These are phyloP conservation scores for Lachnum nothofagi DNA, from an alignment of 2,329 filamentous ascomycete species.

Conservation along the genomic window DNA sequence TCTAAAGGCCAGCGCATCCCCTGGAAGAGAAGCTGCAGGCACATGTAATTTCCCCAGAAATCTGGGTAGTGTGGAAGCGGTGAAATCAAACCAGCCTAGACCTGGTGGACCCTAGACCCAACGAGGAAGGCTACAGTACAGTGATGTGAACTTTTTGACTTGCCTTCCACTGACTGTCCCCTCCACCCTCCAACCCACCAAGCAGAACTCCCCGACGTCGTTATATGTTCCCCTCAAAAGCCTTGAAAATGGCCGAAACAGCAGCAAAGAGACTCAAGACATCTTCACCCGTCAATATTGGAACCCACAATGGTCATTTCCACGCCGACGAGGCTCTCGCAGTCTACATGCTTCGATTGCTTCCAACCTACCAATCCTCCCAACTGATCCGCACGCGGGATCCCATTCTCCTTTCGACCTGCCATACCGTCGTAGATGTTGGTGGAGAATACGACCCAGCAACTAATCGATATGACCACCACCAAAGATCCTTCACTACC, in stretches of 20 bases:
- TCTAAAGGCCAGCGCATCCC: constrained; percentile 6
- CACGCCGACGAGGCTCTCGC: constrained; percentile 97
- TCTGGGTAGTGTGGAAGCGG: too few species aligned
- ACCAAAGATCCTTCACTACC: constrained; percentile 84
- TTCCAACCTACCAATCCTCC: constrained; percentile 72
- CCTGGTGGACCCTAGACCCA: too few species aligned
- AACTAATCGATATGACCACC: constrained; percentile 84
- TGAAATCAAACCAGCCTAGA: neutral
- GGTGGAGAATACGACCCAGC: constrained; percentile 83
- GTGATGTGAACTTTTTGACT: neutral
- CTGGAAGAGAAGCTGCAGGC: too few species aligned
- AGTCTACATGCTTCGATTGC: constrained; percentile 87
- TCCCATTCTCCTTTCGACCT: constrained; percentile 67
- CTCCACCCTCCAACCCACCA: constrained; percentile 3
- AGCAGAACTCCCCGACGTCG: constrained; percentile 2
- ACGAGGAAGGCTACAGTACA: too few species aligned
- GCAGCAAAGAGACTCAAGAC: constrained; percentile 82
- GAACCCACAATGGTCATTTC: constrained; percentile 97
- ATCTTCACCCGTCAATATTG: constrained; percentile 52
- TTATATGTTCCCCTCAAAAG: constrained; percentile 42
- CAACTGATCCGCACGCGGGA: constrained; percentile 83
- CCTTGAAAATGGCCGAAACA: constrained; percentile 61
- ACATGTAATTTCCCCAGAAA: too few species aligned
- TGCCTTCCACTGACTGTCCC: too few species aligned
- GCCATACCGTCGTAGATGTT: constrained; percentile 97